Evolutionary conservation across 2,329 filamentous ascomycete genomes (phyloP).

Genomic region (Aschersonia sp.): DNA sequence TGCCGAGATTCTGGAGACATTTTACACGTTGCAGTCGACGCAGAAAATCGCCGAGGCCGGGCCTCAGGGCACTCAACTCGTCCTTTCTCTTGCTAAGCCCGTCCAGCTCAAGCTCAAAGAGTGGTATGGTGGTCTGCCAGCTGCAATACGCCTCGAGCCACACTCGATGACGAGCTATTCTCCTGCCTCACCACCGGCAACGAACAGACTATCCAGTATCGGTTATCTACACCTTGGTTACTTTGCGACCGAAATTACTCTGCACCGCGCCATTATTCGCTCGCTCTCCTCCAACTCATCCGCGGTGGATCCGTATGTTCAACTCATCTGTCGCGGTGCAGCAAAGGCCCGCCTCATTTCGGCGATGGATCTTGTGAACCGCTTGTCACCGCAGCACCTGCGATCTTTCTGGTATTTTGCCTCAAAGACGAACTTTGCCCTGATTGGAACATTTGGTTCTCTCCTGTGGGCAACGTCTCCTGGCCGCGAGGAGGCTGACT

Average conservation of each 20-base stretch:
- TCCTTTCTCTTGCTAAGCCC: slow-evolving; percentile 63
- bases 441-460: slow-evolving; percentile 88
- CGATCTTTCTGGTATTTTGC: slow-evolving; percentile 89
- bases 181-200: slow-evolving; percentile 12
- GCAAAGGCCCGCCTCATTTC: slow-evolving; percentile 90
- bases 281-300: slow-evolving; percentile 40
- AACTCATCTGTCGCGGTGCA: slow-evolving; percentile 84
- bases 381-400: slow-evolving; percentile 71
- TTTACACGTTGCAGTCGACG: slow-evolving; percentile 68
- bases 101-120: slow-evolving; percentile 73
- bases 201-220: slow-evolving; percentile 40
- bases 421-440: slow-evolving; percentile 78
- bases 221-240: slow-evolving; percentile 83
- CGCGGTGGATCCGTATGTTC: slow-evolving; percentile 60
- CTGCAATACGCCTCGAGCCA: slow-evolving; percentile 51
- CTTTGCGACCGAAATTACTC: slow-evolving; percentile 85
- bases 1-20: slow-evolving; percentile 67
- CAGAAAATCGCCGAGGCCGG: slow-evolving; percentile 52
- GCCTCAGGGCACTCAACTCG: slow-evolving; percentile 54
- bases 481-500: slow-evolving; percentile 77
- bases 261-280: slow-evolving; percentile 81
- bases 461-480: slow-evolving; percentile 82
- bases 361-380: slow-evolving; percentile 94
- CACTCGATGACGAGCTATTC: slow-evolving; percentile 15
- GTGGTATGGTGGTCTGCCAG: slow-evolving; percentile 61